Evolutionary conservation across 306 rosid genomes (phyloP).

Genomic region (Acmispon strigosus): DNA sequence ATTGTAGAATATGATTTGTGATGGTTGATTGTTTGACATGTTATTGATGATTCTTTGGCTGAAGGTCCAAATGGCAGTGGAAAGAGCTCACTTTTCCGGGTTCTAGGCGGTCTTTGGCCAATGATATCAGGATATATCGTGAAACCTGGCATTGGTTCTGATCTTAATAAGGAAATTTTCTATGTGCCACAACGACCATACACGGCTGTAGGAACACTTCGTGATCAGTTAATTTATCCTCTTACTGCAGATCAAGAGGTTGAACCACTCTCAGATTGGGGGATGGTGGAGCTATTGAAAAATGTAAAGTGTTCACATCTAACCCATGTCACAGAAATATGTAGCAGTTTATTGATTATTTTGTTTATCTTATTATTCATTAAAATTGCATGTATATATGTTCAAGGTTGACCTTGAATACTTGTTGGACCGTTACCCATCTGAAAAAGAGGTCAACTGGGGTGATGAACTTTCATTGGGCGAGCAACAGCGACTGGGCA

Average conservation of each 20-base stretch:
- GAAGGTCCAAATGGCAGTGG: constrained; percentile 99
- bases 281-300: constrained; percentile 86
- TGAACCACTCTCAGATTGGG: constrained; percentile 66
- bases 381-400: constrained; percentile 8
- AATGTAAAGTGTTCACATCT: constrained; percentile 40
- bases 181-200: constrained; percentile 99
- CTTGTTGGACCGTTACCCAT: constrained; percentile 82
- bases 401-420: constrained; percentile 95
- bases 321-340: constrained; percentile 6
- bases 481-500: constrained; percentile 96
- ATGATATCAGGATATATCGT: constrained; percentile 85
- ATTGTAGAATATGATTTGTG: background rate
- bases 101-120: constrained; percentile 99
- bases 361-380: constrained; percentile 17
- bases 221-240: constrained; percentile 98
- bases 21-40: constrained; percentile 16
- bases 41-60: constrained; percentile 27
- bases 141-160: constrained; percentile 96
- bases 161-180: constrained; percentile 97
- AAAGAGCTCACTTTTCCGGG: constrained; percentile 98
- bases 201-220: constrained; percentile 98
- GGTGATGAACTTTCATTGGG: constrained; percentile 97
- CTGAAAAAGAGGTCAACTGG: constrained; percentile 91
- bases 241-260: constrained; percentile 67
- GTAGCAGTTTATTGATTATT: constrained; percentile 12